Conservation (phyloP, 1,139 yeast genomes). For the Pichia cactophila region DNA sequence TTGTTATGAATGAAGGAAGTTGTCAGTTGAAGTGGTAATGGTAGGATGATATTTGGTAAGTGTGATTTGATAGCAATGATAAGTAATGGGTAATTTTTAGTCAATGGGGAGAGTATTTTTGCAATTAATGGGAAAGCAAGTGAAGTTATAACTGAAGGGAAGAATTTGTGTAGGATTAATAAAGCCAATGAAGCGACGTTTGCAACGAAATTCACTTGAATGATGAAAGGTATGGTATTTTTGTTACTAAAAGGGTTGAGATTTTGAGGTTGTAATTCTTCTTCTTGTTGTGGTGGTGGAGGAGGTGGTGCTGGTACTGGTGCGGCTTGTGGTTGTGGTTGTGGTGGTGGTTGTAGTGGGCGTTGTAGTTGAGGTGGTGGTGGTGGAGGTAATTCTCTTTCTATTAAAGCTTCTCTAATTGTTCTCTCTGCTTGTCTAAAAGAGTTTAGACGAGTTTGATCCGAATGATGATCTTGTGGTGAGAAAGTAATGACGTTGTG, state of each 20-base stretch:
- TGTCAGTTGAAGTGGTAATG: neutral
- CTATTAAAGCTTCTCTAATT: neutral
- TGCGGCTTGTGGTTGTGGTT: neutral
- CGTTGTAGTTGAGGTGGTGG: neutral
- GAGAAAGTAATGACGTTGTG: neutral
- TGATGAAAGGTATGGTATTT: slow-evolving; percentile 13
- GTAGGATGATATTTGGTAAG: neutral
- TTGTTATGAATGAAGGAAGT: neutral
- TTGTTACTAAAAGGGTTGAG: slow-evolving; percentile 14
- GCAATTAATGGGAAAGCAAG: neutral
- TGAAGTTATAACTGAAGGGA: slow-evolving; percentile 37
- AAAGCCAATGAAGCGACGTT: slow-evolving; percentile 39
- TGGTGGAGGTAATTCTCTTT: neutral
- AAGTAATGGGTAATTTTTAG: too few species aligned
- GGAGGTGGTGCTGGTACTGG: neutral
- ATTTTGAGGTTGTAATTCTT: neutral
- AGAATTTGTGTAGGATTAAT: slow-evolving; percentile 40
- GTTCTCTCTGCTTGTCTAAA: neutral
- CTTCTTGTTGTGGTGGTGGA: neutral
- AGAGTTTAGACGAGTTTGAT: neutral
- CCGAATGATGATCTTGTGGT: neutral
- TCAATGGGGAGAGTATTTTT: neutral
- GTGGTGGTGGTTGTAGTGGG: neutral
- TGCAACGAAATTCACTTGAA: slow-evolving; percentile 27
- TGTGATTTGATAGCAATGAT: neutral